Evolutionary conservation across 306 rosid genomes (phyloP).

Genomic region (Quercus rubra): DNA sequence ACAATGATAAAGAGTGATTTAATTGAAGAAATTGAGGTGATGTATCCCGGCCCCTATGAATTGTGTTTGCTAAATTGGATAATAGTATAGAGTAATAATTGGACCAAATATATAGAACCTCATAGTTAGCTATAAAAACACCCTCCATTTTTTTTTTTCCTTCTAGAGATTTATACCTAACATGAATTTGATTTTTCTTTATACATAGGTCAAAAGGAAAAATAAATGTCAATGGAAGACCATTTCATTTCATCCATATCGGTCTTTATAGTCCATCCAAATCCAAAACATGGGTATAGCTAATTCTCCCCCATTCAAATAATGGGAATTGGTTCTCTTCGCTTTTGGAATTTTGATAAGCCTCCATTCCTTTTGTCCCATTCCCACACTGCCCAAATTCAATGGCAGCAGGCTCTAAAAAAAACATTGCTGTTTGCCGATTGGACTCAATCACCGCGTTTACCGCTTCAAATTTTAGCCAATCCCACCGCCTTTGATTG

Average conservation of each 20-base stretch:
- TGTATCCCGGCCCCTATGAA: neutral
- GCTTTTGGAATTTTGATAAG: neutral
- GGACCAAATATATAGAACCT: too few relatives aligned
- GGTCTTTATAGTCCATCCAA: too few relatives aligned
- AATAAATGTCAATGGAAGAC: too few relatives aligned
- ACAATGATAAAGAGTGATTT: neutral
- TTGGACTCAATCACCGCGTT: conserved; percentile 35
- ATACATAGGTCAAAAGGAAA: too few relatives aligned
- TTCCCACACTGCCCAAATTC: conserved; percentile 7
- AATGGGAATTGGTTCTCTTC: neutral
- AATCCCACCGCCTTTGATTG: neutral
- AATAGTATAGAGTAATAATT: too few relatives aligned
- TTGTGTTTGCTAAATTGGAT: neutral
- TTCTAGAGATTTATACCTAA: too few relatives aligned
- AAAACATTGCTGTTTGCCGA: too few relatives aligned
- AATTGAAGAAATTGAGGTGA: neutral
- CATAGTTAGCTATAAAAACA: too few relatives aligned
- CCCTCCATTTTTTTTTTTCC: too few relatives aligned
- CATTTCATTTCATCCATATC: too few relatives aligned
- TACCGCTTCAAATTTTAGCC: conserved; percentile 8
- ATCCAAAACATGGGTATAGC: too few relatives aligned
- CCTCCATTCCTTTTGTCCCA: neutral
- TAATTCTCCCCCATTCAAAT: neutral
- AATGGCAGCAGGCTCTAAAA: neutral
- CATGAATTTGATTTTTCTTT: too few relatives aligned